Evolutionary conservation across 2,329 filamentous ascomycete genomes (phyloP), one percentile per base, ranked within the genome.

Genomic region (Scleromitrula shiraiana): DNA sequence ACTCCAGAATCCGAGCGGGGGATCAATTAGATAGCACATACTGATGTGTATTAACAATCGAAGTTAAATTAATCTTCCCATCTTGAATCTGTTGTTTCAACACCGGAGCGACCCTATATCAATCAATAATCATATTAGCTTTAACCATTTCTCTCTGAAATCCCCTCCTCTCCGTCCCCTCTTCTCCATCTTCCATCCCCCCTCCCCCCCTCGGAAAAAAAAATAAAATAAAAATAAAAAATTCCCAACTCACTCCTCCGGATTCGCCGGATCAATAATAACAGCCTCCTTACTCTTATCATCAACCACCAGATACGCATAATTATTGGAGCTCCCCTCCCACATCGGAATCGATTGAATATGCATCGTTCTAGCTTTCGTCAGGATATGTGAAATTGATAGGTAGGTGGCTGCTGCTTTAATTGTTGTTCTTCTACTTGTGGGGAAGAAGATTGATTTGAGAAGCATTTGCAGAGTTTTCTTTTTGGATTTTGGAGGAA

Each of bases 41-140:
- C 90, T 97, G 91, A 63, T 98, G 93, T 2, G 93, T 98, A 64
- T 98, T 98, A 61, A 97, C 82, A 63, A 98, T 95, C 41, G 83
- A 86, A 20, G 77, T 89, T 53, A 98, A 70, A 59, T 94, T 90
- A 62, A 95, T 88, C 57, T 79, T 77, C 14, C 84, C 83, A 19
- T 73, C 70, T 33, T 80, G 69, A 5, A 87, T 83, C 51, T 86
- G 82, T 55, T 89, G 76, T 64, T 91, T 83, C 44, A 98, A 68
- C 8, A 82, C 67, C 0, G 79, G 79, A 0, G 72, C 67, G 39
- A 83, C 78, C 58, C 79, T 83, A 40, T 40, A 10, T 8, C 5
- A 3, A 35, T 30, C 3, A n/a, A n/a, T n/a, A n/a, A n/a, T n/a
- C 19, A 5, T 2, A 29, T 38, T 30, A 47, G 44, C 20, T 7